A percentile compares a stretch with the other conserved stretches of the same genome.
Conservation (phyloP, 2,329 filamentous ascomycete genomes). For the Neonectria faginata region DNA sequence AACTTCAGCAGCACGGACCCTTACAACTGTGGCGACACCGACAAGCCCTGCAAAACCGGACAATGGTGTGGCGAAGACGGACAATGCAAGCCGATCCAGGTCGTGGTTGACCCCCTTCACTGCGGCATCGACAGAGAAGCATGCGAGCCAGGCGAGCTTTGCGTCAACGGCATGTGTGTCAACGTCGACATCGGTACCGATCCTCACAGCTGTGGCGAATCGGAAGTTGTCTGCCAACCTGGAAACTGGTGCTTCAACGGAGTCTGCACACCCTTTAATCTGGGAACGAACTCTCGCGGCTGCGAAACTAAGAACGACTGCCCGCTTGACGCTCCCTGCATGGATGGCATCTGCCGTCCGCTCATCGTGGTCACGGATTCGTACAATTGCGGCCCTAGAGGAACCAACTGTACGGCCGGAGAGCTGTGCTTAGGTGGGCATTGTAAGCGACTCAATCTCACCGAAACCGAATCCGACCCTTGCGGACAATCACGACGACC, state of each 20-base stretch:
- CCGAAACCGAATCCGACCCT: constrained; percentile 10
- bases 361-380: constrained; percentile 26
- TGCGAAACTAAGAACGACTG: constrained; percentile 20
- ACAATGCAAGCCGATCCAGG: constrained; percentile 28
- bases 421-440: constrained; percentile 24
- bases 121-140: constrained; percentile 15
- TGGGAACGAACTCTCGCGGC: constrained; percentile 26
- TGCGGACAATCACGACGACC: constrained; percentile 24
- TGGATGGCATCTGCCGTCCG: constrained; percentile 23
- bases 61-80: constrained; percentile 29
- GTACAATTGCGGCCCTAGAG: constrained; percentile 23
- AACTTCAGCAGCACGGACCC: constrained; percentile 30
- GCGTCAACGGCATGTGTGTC: constrained; percentile 28
- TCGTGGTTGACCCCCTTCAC: constrained; percentile 26
- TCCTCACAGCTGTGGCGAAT: constrained; percentile 20
- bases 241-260: constrained; percentile 32
- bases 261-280: constrained; percentile 21
- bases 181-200: constrained; percentile 30
- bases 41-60: constrained; percentile 24
- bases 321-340: constrained; percentile 17
- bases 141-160: constrained; percentile 27
- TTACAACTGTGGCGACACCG: constrained; percentile 14
- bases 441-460: constrained; percentile 24
- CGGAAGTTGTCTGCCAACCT: constrained; percentile 14
- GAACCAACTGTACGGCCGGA: constrained; percentile 23